A percentile compares a stretch with the other conserved stretches of the same genome.
Evolutionary conservation across 345 rosid genomes (phyloP).

Genomic region (Leavenworthia alabamica): DNA sequence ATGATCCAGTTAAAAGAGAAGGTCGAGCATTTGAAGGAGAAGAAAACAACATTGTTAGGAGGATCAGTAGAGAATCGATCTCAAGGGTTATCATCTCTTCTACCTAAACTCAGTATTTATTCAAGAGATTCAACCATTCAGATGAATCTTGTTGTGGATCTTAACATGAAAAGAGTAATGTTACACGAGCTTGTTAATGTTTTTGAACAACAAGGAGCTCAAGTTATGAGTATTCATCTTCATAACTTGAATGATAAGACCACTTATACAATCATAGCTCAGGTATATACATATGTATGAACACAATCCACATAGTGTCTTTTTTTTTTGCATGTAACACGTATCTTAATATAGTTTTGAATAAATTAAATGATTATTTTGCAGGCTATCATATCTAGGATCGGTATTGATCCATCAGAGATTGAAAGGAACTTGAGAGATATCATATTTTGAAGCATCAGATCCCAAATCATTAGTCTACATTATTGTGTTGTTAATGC

Average conservation of each 20-base stretch:
- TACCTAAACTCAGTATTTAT: slow-evolving; percentile 9
- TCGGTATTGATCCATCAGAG: slow-evolving; percentile 20
- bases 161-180: slow-evolving; percentile 7
- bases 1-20: slow-evolving; percentile 18
- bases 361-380: not conserved
- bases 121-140: slow-evolving; percentile 18
- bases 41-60: slow-evolving; percentile 9
- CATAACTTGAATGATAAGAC: slow-evolving; percentile 13
- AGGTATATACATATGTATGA: not conserved
- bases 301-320: not conserved
- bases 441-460: slow-evolving; percentile 1
- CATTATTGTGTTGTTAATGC: not conserved
- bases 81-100: not conserved
- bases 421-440: slow-evolving; percentile 12
- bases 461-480: not conserved
- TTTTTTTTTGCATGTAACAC: not conserved
- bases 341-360: not conserved
- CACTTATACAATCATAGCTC: slow-evolving; percentile 8
- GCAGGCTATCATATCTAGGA: slow-evolving; percentile 25
- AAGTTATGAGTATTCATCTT: slow-evolving; percentile 18
- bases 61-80: not conserved
- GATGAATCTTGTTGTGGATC: slow-evolving; percentile 10
- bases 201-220: slow-evolving; percentile 32
- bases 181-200: slow-evolving; percentile 15
- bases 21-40: slow-evolving; percentile 2